Conservation (phyloP, 2,329 filamentous ascomycete species). For the Xylariaceae sp. region DNA sequence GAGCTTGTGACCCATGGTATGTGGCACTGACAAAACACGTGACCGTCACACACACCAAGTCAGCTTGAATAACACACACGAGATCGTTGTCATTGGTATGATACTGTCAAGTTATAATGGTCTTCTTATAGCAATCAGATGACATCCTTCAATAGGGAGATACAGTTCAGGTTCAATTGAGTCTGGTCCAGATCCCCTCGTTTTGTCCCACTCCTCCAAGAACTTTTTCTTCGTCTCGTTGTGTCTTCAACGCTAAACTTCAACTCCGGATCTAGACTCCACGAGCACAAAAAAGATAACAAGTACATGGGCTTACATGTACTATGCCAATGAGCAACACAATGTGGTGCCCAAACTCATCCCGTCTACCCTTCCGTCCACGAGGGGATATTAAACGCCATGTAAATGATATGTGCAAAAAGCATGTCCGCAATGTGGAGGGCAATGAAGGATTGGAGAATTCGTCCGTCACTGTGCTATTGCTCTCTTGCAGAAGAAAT, state of each 20-base stretch:
- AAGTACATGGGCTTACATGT: conserved; percentile 11
- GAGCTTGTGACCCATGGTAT: too few species aligned
- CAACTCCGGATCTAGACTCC: not conserved
- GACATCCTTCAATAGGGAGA: conserved; percentile 5
- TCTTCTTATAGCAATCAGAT: conserved; percentile 20
- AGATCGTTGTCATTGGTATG: not conserved
- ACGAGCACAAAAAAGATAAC: conserved; percentile 19
- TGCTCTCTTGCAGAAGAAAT: conserved; percentile 18
- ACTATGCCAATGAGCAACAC: conserved; percentile 9
- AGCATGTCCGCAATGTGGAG: conserved; percentile 22
- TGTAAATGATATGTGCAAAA: conserved; percentile 29
- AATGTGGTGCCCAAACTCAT: conserved; percentile 14
- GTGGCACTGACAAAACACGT: too few species aligned
- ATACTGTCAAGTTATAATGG: conserved; percentile 9
- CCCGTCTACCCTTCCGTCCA: conserved; percentile 20
- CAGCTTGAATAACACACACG: not conserved
- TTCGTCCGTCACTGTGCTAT: not conserved
- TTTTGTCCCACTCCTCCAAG: conserved; percentile 4
- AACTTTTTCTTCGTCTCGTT: not conserved
- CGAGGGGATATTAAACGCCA: conserved; percentile 21
- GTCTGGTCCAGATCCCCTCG: conserved; percentile 1
- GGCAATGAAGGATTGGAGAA: conserved; percentile 11
- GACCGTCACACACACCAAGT: too few species aligned
- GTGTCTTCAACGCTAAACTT: not conserved
- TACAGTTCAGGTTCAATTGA: conserved; percentile 7